Evolutionary conservation across 2,329 filamentous ascomycete genomes (phyloP), one percentile per base, ranked within the genome.

Genomic region (Epichloe typhina): DNA sequence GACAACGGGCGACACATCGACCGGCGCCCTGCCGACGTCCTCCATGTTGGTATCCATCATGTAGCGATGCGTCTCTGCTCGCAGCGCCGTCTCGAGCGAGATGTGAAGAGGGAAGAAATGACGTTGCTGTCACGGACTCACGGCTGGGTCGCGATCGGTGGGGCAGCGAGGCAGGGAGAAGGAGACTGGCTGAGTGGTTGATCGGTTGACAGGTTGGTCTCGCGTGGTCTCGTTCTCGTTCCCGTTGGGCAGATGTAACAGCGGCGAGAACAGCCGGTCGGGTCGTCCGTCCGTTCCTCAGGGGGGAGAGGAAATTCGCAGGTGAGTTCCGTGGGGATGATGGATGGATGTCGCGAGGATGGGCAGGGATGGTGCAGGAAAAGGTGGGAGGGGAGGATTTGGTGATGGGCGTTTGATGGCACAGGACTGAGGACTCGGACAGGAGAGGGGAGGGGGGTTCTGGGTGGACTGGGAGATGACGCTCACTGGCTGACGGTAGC

Each of bases 1-100:
- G 63, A 82, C 78, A 51, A 82, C 74, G 47, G 88, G 81, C 53
- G 85, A 81, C 61, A 95, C 71, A 65, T 85, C 85, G 66, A 87
- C 79, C 58, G 89, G 86, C 63, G 86, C 83, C 72, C 90, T 87
- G 64, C 85, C 86, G 61, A 95, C 89, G 68, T 98, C 93, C 75
- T 96, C 91, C 93, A 98, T 98, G 72, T 94, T 95, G 65, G 89
- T 95, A 71, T 98, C 91, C 89, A 96, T 95, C 56, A 50, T 51
- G 49, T 51, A 47, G 47, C 40, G 31, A 53, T 49, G 47, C 47
- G 53, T 53, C 50, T 53, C 55, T 56, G 46, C 41, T 51, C 53
- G 53, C 49, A 52, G 49, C 53, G 57, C 50, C 53, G 50, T 49
- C 52, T 55, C 53, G 52, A 50, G 47, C 49, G 55, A 54, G 55